A percentile compares a stretch with the other conserved stretches of the same genome.
phyloP scores from a whole-genome alignment of 768 basidiomycete genomes.

The Boletus eberwhitei region DNA sequence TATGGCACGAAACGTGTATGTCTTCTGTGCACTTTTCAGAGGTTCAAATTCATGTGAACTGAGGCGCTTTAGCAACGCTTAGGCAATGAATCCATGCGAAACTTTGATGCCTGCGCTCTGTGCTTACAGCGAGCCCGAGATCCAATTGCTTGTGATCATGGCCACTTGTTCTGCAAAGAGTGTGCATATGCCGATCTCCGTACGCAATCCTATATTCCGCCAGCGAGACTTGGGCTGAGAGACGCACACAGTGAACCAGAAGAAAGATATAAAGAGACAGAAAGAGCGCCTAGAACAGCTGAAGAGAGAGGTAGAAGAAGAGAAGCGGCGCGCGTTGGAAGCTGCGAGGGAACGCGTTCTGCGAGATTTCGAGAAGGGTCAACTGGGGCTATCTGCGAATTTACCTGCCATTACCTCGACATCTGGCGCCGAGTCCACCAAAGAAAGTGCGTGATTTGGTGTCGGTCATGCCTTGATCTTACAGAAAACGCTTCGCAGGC shows the following conservation, averaged over 20 bases:
- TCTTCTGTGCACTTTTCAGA: background rate
- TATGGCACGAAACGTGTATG: conserved; percentile 79
- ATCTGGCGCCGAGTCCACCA: conserved; percentile 33
- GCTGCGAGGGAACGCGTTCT: conserved; percentile 88
- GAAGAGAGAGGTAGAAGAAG: conserved; percentile 76
- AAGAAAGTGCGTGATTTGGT: conserved; percentile 34
- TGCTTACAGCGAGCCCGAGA: conserved; percentile 83
- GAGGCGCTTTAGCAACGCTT: conserved; percentile 29
- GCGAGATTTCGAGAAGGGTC: conserved; percentile 84
- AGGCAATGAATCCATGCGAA: conserved; percentile 90
- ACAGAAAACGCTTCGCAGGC: conserved; percentile 32
- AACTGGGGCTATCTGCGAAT: conserved; percentile 62
- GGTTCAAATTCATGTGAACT: background rate
- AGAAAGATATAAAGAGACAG: conserved; percentile 90
- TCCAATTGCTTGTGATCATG: conserved; percentile 77
- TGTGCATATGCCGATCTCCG: conserved; percentile 85
- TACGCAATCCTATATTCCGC: conserved; percentile 35
- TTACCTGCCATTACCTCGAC: conserved; percentile 34
- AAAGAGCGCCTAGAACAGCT: conserved; percentile 73
- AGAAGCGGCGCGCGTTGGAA: conserved; percentile 61
- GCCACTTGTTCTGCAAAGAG: conserved; percentile 95
- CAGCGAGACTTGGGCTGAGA: conserved; percentile 10
- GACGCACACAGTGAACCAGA: conserved; percentile 68
- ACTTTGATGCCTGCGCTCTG: conserved; percentile 86
- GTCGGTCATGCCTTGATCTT: background rate